Evolutionary conservation across 352 stramenopile genomes (phyloP), one percentile per base, ranked within the genome.

Genomic region (Phytophthora litchii): DNA sequence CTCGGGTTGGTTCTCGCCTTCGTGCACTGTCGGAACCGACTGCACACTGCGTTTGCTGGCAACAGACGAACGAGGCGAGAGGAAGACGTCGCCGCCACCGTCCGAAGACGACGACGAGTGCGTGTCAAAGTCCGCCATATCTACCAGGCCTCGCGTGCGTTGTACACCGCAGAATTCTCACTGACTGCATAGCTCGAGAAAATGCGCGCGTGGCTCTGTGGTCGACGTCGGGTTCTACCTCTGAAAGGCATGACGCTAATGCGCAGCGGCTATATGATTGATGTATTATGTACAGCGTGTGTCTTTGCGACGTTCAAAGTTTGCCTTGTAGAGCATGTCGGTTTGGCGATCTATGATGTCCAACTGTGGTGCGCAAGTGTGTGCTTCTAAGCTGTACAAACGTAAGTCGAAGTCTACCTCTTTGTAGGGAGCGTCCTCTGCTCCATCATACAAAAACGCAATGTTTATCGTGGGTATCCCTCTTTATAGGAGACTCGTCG

Each of bases 81-180:
- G 44, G 57, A 67, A 72, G 19, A 67, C 51, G 63, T 72, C 63
- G 45, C 63, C 63, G 27, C 45, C 60, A 21, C 63, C 60, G 54
- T 70, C 60, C 40, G 66, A 71, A 0, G 66, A 74, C 14, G 66
- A 67, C 50, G 51, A 59, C 64, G 66, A 67, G 51, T 67, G 66
- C 54, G 60, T 58, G 51, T 74, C 60, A 31, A 63, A 23, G 50
- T 74, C 65, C 49, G 60, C 54, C 65, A 74, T 74, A 27, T 27
- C 23, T 5, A 27, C 23, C 23, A 27, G n/a, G n/a, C n/a, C 44
- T 49, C 14, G 21, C 31, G 36, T 68, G 45, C 44, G 38, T 38
- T 61, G 20, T 32, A 32, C 38, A 53, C 54, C 21, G 62, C 62
- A 58, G 49, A 70, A 54, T 70, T 55, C 36, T 54, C 55, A 54